phyloP scores from a whole-genome alignment of 2,329 filamentous ascomycete genomes.

The Colletotrichum ledebouriae region DNA sequence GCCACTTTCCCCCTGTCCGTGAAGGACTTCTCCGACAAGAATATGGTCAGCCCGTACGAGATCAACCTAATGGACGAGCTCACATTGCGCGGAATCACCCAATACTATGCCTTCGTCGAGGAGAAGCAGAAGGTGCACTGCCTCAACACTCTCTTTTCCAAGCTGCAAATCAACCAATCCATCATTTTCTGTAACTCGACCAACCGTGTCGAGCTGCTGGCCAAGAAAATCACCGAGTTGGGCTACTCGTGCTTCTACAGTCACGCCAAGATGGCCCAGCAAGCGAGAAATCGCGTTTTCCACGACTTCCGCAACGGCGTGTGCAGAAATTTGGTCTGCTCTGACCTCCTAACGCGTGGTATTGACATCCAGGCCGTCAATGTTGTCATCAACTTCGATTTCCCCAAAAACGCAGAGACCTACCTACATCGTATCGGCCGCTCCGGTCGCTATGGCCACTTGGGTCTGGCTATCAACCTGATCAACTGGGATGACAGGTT shows the following conservation, averaged over 20 bases:
- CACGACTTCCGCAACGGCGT: conserved; percentile 99
- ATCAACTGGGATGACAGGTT: conserved; percentile 99
- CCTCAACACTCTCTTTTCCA: conserved; percentile 97
- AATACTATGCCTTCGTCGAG: conserved; percentile 99
- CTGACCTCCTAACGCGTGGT: conserved; percentile 95
- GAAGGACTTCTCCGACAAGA: conserved; percentile 98
- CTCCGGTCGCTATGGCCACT: conserved; percentile 95
- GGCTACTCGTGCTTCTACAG: conserved; percentile 99
- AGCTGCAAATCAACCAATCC: conserved; percentile 99
- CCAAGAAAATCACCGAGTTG: conserved; percentile 99
- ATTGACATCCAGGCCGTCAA: conserved; percentile 99
- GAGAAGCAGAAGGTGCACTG: conserved; percentile 99
- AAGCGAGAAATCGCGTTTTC: conserved; percentile 97
- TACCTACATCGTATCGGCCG: conserved; percentile 98
- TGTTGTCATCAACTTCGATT: conserved; percentile 99
- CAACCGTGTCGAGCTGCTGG: conserved; percentile 95
- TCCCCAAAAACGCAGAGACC: conserved; percentile 98
- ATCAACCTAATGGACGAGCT: conserved; percentile 99
- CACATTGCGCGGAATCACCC: conserved; percentile 96
- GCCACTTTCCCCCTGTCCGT: conserved; percentile 98
- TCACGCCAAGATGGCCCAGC: conserved; percentile 97
- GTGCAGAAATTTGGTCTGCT: conserved; percentile 98
- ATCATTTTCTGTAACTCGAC: conserved; percentile 99
- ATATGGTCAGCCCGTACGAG: conserved; percentile 96
- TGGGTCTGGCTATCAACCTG: conserved; percentile 97